These are phyloP conservation scores for Ascochyta fabae DNA, from an alignment of 2,329 filamentous ascomycete genomes.

Conservation along the genomic window DNA sequence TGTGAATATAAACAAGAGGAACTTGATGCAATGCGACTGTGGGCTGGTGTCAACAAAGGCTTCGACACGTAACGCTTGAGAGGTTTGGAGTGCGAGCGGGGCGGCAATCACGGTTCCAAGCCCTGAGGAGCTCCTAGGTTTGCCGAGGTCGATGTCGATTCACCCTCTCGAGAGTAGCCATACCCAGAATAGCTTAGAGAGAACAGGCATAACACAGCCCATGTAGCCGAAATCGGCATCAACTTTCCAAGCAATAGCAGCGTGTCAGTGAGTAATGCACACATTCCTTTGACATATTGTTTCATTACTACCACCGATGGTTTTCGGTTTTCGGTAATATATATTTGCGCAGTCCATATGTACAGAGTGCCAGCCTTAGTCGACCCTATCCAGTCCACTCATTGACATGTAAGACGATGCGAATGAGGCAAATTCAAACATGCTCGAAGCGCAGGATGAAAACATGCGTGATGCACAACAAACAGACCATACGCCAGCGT, in stretches of 20 bases:
- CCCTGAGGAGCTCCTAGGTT: constrained; percentile 35
- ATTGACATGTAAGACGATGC: constrained; percentile 18
- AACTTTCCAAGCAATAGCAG: background rate
- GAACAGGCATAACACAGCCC: background rate
- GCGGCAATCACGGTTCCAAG: constrained; percentile 34
- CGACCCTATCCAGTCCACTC: constrained; percentile 15
- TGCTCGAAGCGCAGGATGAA: constrained; percentile 14
- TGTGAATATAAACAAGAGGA: constrained; percentile 6
- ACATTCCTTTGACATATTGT: background rate
- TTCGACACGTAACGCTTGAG: constrained; percentile 5
- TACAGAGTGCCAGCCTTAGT: constrained; percentile 18
- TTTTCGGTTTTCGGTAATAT: constrained; percentile 5
- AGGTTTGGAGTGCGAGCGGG: constrained; percentile 31
- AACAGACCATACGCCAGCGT: constrained; percentile 15
- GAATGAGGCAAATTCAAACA: constrained; percentile 14
- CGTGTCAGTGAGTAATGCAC: background rate
- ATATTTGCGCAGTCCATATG: constrained; percentile 17
- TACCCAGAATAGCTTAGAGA: constrained; percentile 1
- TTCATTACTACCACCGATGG: constrained; percentile 13
- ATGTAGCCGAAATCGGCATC: constrained; percentile 10
- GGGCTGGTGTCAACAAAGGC: background rate
- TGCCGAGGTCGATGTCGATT: constrained; percentile 43
- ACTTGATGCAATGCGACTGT: background rate
- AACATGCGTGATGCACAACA: constrained; percentile 17
- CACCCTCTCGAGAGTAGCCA: constrained; percentile 13